Base-by-base conservation (phyloP, 2,329 filamentous ascomycete genomes). In the Colletotrichum gigasporum region DNA sequence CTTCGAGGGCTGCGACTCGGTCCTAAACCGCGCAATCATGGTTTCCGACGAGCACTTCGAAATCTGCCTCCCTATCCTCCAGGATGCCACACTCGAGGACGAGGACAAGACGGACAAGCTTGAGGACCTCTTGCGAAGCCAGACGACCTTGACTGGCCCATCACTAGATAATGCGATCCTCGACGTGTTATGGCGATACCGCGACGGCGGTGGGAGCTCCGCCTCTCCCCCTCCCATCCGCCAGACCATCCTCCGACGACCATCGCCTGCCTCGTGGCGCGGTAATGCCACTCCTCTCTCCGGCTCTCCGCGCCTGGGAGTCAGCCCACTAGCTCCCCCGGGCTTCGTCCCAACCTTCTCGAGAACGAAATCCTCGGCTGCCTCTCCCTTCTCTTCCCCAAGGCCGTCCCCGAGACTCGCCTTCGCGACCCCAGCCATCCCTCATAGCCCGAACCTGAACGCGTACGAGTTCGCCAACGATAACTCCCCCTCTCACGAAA, bases 251-350 rank as follows among this genome's bases (percentile, higher is more conserved):
- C 90, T 98, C 71, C 93, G 96, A 69, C 90, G 94, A 65, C 90
- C 93, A 9, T 98, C 96, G 39, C 96, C 96, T 50, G 94, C 96
- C 50, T 94, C 95, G 47, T 98, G 96, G 95, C 93, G 95, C 85
- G 74, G 91, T 68, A 88, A 91, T 37, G 87, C 89, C 9, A 97
- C 95, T 32, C 94, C 95, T 50, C 79, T 94, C 30, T 91, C 89
- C 28, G 92, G 93, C 35, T 97, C 94, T 47, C 94, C 94, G 68
- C 89, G 93, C 56, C 86, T 93, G 58, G 90, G 89, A 34, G 91
- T 93, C 47, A 94, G 91, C 70, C 92, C 93, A n/a, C 87, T 94
- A 47, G 91, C 91, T 62, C 93, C 93, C 41, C 92, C 93, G 6
- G 93, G 93, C 69, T 93, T 96, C 73, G 87, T 93, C 39, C 91